Evolutionary conservation across 768 basidiomycete species (phyloP).

Genomic region (Terana coerulea): DNA sequence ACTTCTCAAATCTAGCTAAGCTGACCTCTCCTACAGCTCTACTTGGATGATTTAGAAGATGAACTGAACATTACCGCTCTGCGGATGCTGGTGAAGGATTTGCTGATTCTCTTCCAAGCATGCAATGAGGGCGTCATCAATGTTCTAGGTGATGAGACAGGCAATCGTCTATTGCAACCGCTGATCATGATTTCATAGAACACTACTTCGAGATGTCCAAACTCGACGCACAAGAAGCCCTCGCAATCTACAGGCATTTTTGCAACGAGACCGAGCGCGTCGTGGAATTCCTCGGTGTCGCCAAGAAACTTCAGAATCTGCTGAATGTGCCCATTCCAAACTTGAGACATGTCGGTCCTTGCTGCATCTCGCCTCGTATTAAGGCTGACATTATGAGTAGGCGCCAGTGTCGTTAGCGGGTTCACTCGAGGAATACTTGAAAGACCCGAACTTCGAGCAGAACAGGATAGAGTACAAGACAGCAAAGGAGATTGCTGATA

Average conservation of each 20-base stretch:
- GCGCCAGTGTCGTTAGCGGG: conserved; percentile 94
- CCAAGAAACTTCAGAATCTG: conserved; percentile 89
- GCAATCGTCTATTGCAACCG: conserved; percentile 12
- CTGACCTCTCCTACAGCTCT: conserved; percentile 57
- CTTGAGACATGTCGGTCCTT: conserved; percentile 71
- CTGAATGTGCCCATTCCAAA: conserved; percentile 94
- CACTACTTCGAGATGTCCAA: conserved; percentile 99
- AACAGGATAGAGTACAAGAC: conserved; percentile 90
- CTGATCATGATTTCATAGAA: conserved; percentile 39
- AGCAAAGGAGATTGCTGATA: conserved; percentile 66
- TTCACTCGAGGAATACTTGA: conserved; percentile 91
- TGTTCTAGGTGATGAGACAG: conserved; percentile 56
- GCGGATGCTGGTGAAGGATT: conserved; percentile 93
- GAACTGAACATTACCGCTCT: conserved; percentile 86
- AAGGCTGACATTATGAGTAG: conserved; percentile 33
- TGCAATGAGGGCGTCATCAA: conserved; percentile 94
- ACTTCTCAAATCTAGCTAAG: not conserved
- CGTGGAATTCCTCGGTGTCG: conserved; percentile 88
- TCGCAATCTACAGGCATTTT: conserved; percentile 88
- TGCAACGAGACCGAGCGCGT: conserved; percentile 91
- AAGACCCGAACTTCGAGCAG: conserved; percentile 95
- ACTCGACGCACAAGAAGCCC: conserved; percentile 81
- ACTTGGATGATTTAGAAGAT: conserved; percentile 89
- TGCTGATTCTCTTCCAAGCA: conserved; percentile 92
- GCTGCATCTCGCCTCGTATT: not conserved